Percentiles rank a stretch among this genome's conserved stretches.
phyloP scores from a whole-genome alignment of 257 asterid species.

The Jacaranda mimosifolia region DNA sequence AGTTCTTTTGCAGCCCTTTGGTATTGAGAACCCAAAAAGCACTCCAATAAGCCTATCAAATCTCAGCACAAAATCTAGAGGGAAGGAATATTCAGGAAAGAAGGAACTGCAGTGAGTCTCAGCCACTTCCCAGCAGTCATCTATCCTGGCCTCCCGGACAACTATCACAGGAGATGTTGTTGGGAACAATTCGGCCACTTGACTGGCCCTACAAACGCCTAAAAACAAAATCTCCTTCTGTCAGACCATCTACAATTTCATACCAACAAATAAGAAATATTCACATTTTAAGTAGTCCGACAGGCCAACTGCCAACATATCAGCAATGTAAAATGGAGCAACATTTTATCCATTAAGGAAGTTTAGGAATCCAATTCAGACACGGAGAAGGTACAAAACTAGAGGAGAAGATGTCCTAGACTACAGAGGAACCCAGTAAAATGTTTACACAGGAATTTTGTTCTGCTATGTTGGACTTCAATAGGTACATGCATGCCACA shows the following conservation, averaged over 20 bases:
- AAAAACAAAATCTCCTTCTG: background rate
- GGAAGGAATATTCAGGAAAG: conserved; percentile 72
- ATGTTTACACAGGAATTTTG: too few species aligned
- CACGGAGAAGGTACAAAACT: too few species aligned
- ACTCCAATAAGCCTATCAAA: conserved; percentile 65
- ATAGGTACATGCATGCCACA: too few species aligned
- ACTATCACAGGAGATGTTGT: conserved; percentile 60
- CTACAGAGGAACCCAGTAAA: too few species aligned
- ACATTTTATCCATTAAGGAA: background rate
- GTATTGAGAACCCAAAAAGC: conserved; percentile 69
- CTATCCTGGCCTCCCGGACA: conserved; percentile 69
- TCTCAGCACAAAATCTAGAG: conserved; percentile 63
- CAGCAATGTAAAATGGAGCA: background rate
- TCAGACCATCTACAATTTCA: background rate
- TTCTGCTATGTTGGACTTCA: too few species aligned
- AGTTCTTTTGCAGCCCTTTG: conserved; percentile 64
- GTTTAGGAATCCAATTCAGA: background rate
- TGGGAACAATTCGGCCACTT: conserved; percentile 60
- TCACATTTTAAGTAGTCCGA: background rate
- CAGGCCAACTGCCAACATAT: background rate
- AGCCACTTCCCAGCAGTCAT: conserved; percentile 79
- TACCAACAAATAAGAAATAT: background rate
- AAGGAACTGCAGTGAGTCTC: conserved; percentile 76
- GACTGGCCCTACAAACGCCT: conserved; percentile 66
- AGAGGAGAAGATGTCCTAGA: too few species aligned